Evolutionary conservation across 352 stramenopile genomes (phyloP), one percentile per base, ranked within the genome.

Genomic region (Globisporangium camurandrum): DNA sequence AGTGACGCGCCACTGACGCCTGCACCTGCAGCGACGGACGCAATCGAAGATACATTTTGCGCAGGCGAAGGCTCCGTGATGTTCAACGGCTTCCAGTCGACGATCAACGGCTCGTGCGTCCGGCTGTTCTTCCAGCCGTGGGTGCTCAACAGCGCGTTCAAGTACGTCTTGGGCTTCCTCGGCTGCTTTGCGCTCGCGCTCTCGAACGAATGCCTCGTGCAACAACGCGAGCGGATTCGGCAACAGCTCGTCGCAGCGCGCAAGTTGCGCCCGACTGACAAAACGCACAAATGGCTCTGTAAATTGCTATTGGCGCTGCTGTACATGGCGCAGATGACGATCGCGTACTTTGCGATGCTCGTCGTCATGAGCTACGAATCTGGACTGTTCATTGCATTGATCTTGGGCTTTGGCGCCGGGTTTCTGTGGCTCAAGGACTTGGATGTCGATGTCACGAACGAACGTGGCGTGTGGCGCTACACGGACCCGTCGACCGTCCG

Each of bases 331-430:
- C 75, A 89, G 57, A 86, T 91, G 77, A 85, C 75, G 26, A 67
- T 91, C 49, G 80, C 77, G 52, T 91, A 91, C 63, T 71, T 91
- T 47, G 75, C 69, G 4, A 91, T 91, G 80, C 72, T 91, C 9
- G 71, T 91, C 16, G 71, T 89, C 19, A 91, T 91, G 80, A 85
- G 66, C 8, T 91, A 91, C 55, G 80, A 92, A 56, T 77, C 75
- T 20, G 71, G 70, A 28, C 61, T 92, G 16, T 92, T 92, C 52
- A 51, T 88, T 14, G 77, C 77, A 11, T 57, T 89, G 0, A 79
- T 92, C 30, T 31, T 74, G 23, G 80, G 80, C 31, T 86, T 92
- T 64, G 77, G 76, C 17, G 61, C 61, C 23, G 77, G 77, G 4
- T 92, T 88, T 43, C 43, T 80, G 37, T 51, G 83, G 11, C 88